These are phyloP conservation scores for Botrytis tulipae DNA, from an alignment of 2,329 filamentous ascomycete genomes.

Conservation along the genomic window DNA sequence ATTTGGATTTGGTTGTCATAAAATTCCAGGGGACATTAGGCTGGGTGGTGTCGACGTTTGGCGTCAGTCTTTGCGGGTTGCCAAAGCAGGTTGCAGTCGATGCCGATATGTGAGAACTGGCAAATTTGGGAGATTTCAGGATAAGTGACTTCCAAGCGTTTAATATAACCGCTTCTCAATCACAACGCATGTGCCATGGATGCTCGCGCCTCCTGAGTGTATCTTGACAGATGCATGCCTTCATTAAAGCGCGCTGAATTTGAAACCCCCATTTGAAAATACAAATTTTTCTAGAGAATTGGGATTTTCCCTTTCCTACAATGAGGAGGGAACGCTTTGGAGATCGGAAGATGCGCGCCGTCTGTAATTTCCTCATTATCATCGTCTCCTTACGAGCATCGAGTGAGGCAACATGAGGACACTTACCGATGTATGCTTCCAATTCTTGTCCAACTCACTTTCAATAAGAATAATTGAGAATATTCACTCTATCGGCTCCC, in stretches of 20 bases:
- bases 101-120: not conserved
- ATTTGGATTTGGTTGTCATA: slow-evolving; percentile 8
- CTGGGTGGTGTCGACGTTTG: not conserved
- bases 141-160: not conserved
- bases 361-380: not conserved
- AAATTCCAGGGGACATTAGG: not conserved
- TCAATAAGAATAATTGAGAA: not conserved
- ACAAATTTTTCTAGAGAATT: not conserved
- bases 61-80: no score
- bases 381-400: not conserved
- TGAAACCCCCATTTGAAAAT: not conserved
- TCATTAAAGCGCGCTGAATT: not conserved
- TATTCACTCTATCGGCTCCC: not conserved
- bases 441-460: not conserved
- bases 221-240: not conserved
- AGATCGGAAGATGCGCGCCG: no score
- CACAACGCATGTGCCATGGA: not conserved
- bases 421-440: not conserved
- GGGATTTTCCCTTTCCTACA: not conserved
- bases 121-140: not conserved
- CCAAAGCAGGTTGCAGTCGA: not conserved
- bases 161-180: not conserved
- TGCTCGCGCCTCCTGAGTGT: not conserved
- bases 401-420: not conserved
- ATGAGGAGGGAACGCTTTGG: not conserved